Base-by-base conservation (phyloP, 1,284 basidiomycete genomes). In the Tilletia walkeri region DNA sequence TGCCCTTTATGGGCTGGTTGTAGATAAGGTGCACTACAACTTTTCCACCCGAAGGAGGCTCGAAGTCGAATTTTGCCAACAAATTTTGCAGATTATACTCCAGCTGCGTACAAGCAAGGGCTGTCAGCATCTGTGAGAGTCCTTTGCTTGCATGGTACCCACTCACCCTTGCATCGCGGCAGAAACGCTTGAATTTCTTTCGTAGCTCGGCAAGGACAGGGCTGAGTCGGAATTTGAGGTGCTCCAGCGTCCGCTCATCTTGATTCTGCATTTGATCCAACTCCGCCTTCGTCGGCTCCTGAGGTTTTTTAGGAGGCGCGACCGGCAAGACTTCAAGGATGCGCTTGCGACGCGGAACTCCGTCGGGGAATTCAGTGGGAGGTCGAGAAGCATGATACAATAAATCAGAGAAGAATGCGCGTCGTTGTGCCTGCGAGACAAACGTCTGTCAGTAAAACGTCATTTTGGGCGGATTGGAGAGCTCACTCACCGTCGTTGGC, bases 111-210 rank as follows among this genome's bases (percentile, higher is more conserved):
- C 2, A 34, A 41, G 38, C 4, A n/a, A 38, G 41, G 9, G 14
- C 34, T 38, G 59, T 63, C 34, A 63, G 59, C 38, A n/a, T 16
- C 30, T 6, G 50, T 53, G 18, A 53, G 16, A 10, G 34, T 4
- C 36, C 7, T 36, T 10, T 14, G n/a, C 14, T 39, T 16, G 36
- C 36, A 34, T 14, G 54, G 54, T 56, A 38, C 1, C 48, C 2
- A 69, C 70, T 65, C 65, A 72, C 70, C 80, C 88, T 89, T 56
- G 93, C 91, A 54, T 88, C 86, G 82, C 94, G 92, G 0, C 90
- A 92, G 80, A 96, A 95, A 75, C 92, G 88, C 86, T 94, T 94
- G 85, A 92, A 95, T 85, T 95, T 95, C 82, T 93, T 89, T 85
- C 93, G 93, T 76, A 99, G 86, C 83, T 98, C 94, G 1, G 88